A percentile compares a stretch with the other conserved stretches of the same genome.
Evolutionary conservation across 2,329 filamentous ascomycete genomes (phyloP).

Genomic region (Aspergillus oerlinghausenensis): DNA sequence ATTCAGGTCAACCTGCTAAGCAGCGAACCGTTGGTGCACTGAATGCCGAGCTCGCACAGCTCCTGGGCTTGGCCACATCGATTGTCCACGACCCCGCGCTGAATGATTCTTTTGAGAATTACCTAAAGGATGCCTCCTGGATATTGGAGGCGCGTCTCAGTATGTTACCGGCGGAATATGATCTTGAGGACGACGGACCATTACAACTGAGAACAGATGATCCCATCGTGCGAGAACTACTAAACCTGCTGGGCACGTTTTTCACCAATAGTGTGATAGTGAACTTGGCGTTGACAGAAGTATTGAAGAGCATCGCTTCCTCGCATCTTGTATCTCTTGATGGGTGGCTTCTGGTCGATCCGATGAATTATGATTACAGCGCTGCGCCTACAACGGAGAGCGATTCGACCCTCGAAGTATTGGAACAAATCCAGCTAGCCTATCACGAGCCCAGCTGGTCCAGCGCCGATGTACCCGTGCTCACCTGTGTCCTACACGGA

Average conservation of each 20-base stretch:
- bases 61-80: constrained; percentile 34
- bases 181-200: constrained; percentile 51
- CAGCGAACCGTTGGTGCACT: constrained; percentile 36
- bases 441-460: constrained; percentile 45
- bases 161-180: constrained; percentile 28
- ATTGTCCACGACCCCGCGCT: constrained; percentile 36
- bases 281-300: constrained; percentile 81
- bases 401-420: constrained; percentile 26
- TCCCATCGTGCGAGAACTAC: constrained; percentile 48
- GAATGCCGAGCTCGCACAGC: constrained; percentile 37
- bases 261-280: constrained; percentile 88
- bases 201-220: constrained; percentile 63
- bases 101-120: constrained; percentile 41
- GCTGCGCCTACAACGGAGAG: constrained; percentile 6
- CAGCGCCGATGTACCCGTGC: constrained; percentile 42
- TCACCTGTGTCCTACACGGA: constrained; percentile 55
- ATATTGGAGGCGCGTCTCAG: constrained; percentile 38
- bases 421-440: constrained; percentile 24
- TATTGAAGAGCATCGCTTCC: constrained; percentile 73
- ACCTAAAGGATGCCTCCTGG: constrained; percentile 51
- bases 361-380: constrained; percentile 56
- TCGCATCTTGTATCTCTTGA: constrained; percentile 83
- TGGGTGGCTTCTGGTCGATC: constrained; percentile 80
- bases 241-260: constrained; percentile 68
- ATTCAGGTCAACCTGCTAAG: constrained; percentile 31